phyloP scores from a whole-genome alignment of 768 basidiomycete species.

The Amanita thiersii region DNA sequence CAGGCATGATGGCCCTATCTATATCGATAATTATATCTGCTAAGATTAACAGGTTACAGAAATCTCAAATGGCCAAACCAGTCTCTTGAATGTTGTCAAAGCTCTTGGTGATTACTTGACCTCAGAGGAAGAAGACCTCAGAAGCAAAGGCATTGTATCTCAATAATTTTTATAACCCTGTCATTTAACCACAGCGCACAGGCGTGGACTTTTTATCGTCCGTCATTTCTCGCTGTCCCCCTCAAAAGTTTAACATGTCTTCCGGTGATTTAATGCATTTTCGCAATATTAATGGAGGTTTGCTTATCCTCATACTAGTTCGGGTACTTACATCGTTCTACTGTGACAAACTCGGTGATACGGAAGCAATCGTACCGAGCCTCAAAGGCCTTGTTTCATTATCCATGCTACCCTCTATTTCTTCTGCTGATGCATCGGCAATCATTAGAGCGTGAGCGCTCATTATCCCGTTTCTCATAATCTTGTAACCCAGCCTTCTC shows the following conservation, averaged over 20 bases:
- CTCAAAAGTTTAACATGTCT: slow-evolving; percentile 65
- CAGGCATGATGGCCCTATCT: slow-evolving; percentile 35
- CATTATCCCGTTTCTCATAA: not conserved
- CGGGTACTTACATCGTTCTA: slow-evolving; percentile 80
- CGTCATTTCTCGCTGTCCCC: slow-evolving; percentile 54
- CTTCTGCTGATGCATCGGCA: slow-evolving; percentile 52
- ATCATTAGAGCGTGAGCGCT: slow-evolving; percentile 52
- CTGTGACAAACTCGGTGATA: slow-evolving; percentile 79
- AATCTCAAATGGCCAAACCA: slow-evolving; percentile 43
- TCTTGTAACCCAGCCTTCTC: not conserved
- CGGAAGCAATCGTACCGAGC: slow-evolving; percentile 75
- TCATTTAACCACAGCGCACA: slow-evolving; percentile 20
- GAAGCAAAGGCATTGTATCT: slow-evolving; percentile 61
- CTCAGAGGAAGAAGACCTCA: slow-evolving; percentile 69
- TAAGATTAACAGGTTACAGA: slow-evolving; percentile 20
- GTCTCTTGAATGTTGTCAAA: slow-evolving; percentile 75
- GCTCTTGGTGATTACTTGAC: slow-evolving; percentile 84
- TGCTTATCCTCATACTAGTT: slow-evolving; percentile 35
- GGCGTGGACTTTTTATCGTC: slow-evolving; percentile 80
- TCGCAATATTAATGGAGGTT: slow-evolving; percentile 7
- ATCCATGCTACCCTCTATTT: slow-evolving; percentile 53
- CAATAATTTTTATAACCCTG: not conserved
- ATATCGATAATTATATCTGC: slow-evolving; percentile 8
- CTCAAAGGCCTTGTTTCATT: slow-evolving; percentile 69
- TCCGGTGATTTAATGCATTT: slow-evolving; percentile 46